Base-by-base conservation (phyloP, 2,329 filamentous ascomycete genomes). In the Calonectria pauciramosa region DNA sequence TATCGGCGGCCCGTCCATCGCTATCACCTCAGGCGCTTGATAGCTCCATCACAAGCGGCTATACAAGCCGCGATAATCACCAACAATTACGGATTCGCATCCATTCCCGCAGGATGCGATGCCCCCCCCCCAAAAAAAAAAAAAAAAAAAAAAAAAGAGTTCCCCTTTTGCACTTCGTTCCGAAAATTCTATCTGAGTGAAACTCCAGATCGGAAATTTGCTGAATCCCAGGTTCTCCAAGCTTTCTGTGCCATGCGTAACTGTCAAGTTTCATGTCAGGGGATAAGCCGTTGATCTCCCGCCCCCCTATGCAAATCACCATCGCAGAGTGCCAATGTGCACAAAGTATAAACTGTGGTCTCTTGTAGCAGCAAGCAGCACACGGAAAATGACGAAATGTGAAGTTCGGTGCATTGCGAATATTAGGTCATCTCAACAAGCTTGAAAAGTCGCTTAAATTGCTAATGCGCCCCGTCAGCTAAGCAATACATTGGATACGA, bases 231-330 rank as follows among this genome's bases (percentile, higher is more conserved):
- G 3, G 23, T 20, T 60, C 30, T 34, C 5, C 34, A 60, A 38
- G 13, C 56, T 60, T 60, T 60, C 41, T 60, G 41, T 60, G 34
- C 56, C 30, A 26, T 60, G 34, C 28, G n/a, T 23, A 28, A 41
- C 56, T 60, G 56, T 41, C 56, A 60, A 60, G 56, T 60, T 60
- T 60, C 56, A 60, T 28, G 56, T 60, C 34, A 26, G n/a, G 34
- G 54, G 20, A 36, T 26, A n/a, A 60, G 23, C 56, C 9, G 56
- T 60, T 60, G 56, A 60, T 60, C 56, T 60, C 56, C 56, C 56
- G 56, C 56, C 20, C 32, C 56, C 34, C 56, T 60, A 34, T 41
- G 56, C 56, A 60, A 38, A 60, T 60, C 56, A 60, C n/a, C 34
- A 18, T 14, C 34, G 36, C 34, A 26, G 34, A 60, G 23, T 14